A percentile compares a stretch with the other conserved stretches of the same genome.
Evolutionary conservation across 2,329 filamentous ascomycete species (phyloP).

Genomic region (Colletotrichum coccodes): DNA sequence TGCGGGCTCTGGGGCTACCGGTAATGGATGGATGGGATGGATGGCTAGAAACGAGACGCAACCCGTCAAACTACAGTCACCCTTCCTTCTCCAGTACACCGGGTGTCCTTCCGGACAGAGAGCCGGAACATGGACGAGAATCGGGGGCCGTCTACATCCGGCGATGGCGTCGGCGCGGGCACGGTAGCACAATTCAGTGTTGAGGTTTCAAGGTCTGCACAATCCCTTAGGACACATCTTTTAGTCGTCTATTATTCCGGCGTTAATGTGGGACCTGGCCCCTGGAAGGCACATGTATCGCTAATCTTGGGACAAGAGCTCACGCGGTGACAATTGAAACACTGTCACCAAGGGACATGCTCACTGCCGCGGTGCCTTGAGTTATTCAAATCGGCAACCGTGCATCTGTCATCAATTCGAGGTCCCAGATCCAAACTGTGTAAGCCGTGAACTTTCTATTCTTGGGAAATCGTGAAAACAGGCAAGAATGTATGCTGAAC

Average conservation of each 20-base stretch:
- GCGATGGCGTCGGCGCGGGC: not conserved
- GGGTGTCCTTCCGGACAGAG: not conserved
- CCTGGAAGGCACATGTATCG: not conserved
- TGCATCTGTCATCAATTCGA: too few species aligned
- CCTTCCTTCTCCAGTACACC: not conserved
- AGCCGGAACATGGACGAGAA: not conserved
- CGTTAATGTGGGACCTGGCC: not conserved
- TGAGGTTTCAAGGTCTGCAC: not conserved
- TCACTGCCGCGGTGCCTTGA: too few species aligned
- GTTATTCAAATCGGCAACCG: too few species aligned
- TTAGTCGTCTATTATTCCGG: not conserved
- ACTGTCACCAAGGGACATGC: not conserved
- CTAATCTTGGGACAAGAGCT: not conserved
- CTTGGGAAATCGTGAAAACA: not conserved
- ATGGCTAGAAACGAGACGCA: not conserved
- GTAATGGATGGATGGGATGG: not conserved
- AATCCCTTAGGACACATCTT: not conserved
- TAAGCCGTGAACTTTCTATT: too few species aligned
- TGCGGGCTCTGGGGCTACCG: not conserved
- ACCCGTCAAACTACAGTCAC: not conserved
- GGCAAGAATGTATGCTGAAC: not conserved
- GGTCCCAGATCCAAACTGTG: too few species aligned
- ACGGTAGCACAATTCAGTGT: not conserved
- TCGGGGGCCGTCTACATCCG: not conserved
- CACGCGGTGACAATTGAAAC: not conserved